Evolutionary conservation across 768 basidiomycete species (phyloP), one percentile per base, ranked within the genome.

Genomic region (Lactarius quietus): DNA sequence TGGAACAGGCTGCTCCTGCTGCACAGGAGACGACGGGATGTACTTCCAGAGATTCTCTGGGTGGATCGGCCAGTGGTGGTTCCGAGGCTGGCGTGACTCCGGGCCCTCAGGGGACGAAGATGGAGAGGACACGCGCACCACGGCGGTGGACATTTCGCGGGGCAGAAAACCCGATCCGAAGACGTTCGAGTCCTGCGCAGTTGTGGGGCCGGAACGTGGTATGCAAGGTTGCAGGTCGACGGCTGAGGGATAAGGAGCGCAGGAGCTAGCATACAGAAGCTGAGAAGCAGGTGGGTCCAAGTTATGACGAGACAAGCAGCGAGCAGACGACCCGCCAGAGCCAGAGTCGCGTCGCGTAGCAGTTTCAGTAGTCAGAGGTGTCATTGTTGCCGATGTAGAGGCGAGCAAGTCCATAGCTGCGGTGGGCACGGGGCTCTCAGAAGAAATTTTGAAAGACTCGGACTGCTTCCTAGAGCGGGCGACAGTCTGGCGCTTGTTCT

Each of bases 401-500:
- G 67, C 67, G 36, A 69, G 66, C 36, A 63, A 35, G 45, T 68
- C 62, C 17, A 68, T 69, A 36, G 62, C 51, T 7, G 59, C 57
- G 28, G 64, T 57, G 8, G 45, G 17, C 15, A 26, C 10, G 35
- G 26, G 43, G 56, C 35, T 59, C 23, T 45, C 64, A 71, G 66
- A 51, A 51, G 48, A 8, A 15, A 51, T 4, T 33, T 33, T 33
- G 33, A 4, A 51, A 26, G 48, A 65, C 62, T 48, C 58, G 29
- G 36, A 56, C 55, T 70, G 72, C 71, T 76, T 77, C 63, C 80
- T 81, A 56, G 77, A 62, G 23, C 65, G 65, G 6, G 65, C 57
- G 33, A 54, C 63, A 39, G 75, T 86, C 71, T 90, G 88, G 18
- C 89, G 86, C 75, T 86, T 89, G 74, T 92, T 92, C 76, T 92